phyloP scores from a whole-genome alignment of 306 rosid species.

The Pterocarpus macrocarpus region DNA sequence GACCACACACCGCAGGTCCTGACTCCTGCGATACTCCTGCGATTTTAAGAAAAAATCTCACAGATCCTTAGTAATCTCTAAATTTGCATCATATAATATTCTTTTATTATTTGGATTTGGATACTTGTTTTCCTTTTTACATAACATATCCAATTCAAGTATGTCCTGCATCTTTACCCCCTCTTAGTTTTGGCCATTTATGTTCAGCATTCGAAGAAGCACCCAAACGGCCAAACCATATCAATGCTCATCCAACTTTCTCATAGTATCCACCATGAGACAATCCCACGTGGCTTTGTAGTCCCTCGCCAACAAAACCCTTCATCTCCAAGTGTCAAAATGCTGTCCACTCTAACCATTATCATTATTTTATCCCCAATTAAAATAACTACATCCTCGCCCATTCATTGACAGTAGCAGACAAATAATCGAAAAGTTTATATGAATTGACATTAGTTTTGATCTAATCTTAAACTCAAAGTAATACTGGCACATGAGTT shows the following conservation, averaged over 20 bases:
- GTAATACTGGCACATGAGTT: too few species aligned
- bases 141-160: constrained; percentile 39
- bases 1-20: constrained; percentile 32
- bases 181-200: background rate
- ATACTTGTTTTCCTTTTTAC: constrained; percentile 45
- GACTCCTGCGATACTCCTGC: constrained; percentile 52
- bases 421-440: background rate
- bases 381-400: background rate
- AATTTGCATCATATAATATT: constrained; percentile 39
- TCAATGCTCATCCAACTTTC: constrained; percentile 27
- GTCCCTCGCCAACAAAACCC: constrained; percentile 7
- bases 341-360: background rate
- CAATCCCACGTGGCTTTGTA: constrained; percentile 44
- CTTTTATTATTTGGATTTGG: constrained; percentile 34
- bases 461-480: background rate
- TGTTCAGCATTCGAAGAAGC: background rate
- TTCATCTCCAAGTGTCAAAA: constrained; percentile 25
- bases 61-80: constrained; percentile 61
- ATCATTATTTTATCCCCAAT: background rate
- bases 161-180: background rate
- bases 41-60: constrained; percentile 57
- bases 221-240: background rate
- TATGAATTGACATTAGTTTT: background rate
- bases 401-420: background rate
- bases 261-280: constrained; percentile 6